phyloP scores from a whole-genome alignment of 129 eudicot genomes.

The Centella asiatica region DNA sequence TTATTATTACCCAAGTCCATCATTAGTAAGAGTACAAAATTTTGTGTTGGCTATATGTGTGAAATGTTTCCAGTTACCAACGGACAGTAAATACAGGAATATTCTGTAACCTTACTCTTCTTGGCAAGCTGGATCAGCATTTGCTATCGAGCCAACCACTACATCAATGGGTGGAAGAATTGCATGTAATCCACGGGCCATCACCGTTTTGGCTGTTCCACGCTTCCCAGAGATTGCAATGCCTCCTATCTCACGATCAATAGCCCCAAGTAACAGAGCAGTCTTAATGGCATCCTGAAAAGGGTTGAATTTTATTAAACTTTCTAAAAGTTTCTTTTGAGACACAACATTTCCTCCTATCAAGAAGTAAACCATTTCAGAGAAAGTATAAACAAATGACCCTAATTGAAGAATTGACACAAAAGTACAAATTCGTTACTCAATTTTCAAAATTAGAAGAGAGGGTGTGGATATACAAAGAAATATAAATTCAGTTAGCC shows the following conservation, averaged over 20 bases:
- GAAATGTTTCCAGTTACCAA: not conserved
- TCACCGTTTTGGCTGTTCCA: conserved; percentile 95
- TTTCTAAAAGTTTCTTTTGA: conserved; percentile 3
- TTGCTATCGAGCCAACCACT: conserved; percentile 77
- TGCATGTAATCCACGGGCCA: conserved; percentile 98
- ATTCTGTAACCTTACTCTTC: conserved; percentile 74
- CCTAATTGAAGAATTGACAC: not conserved
- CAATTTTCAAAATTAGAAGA: no score
- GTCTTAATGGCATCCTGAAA: conserved; percentile 94
- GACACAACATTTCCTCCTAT: not conserved
- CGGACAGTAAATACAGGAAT: conserved; percentile 3
- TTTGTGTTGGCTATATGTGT: not conserved
- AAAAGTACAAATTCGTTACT: no score
- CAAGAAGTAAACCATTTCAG: not conserved
- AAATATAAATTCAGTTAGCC: no score
- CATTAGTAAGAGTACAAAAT: not conserved
- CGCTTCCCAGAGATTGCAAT: conserved; percentile 90
- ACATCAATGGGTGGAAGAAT: conserved; percentile 97
- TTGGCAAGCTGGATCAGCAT: conserved; percentile 90
- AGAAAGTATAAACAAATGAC: not conserved
- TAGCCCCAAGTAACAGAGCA: conserved; percentile 93
- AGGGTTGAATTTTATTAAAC: conserved; percentile 15
- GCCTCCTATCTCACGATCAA: conserved; percentile 94
- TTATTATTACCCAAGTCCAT: no score
- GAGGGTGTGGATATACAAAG: no score